A percentile compares a stretch with the other conserved stretches of the same genome.
These are phyloP conservation scores for Cladophialophora bantiana DNA, from an alignment of 2,329 filamentous ascomycete genomes.

Conservation along the genomic window DNA sequence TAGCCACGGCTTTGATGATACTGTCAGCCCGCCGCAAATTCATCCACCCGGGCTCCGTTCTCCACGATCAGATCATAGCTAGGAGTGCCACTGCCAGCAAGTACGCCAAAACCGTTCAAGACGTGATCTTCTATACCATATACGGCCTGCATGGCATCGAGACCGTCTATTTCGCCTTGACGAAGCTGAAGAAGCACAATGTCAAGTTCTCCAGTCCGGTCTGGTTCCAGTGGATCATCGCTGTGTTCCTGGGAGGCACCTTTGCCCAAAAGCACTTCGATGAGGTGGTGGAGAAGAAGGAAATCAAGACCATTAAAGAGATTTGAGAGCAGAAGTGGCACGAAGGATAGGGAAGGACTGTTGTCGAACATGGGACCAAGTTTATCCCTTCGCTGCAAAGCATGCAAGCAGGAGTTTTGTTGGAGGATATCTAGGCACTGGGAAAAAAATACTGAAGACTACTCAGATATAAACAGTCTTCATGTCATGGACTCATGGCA, in stretches of 20 bases:
- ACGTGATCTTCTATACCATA: conserved; percentile 32
- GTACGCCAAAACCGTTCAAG: conserved; percentile 31
- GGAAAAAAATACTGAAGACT: background rate
- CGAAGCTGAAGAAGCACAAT: conserved; percentile 32
- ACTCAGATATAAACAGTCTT: background rate
- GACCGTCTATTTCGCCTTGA: conserved; percentile 28
- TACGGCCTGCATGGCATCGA: conserved; percentile 28
- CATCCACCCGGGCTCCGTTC: conserved; percentile 33
- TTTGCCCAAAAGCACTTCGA: conserved; percentile 28
- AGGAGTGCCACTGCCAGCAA: conserved; percentile 24
- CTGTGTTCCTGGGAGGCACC: conserved; percentile 29
- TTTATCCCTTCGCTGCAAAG: background rate
- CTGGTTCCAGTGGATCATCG: conserved; percentile 35
- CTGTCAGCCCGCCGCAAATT: conserved; percentile 33
- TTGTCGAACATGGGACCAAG: background rate
- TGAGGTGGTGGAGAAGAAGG: conserved; percentile 34
- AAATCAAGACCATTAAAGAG: conserved; percentile 32
- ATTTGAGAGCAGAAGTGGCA: conserved; percentile 15
- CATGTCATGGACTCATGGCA: background rate
- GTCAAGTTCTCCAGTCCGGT: conserved; percentile 29
- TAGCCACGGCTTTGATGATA: conserved; percentile 28
- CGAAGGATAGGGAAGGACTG: background rate
- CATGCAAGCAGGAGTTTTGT: background rate
- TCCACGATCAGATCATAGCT: conserved; percentile 34
- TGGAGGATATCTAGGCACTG: background rate